Evolutionary conservation across 2,329 filamentous ascomycete genomes (phyloP), one percentile per base, ranked within the genome.

Genomic region (Septoria petroselini): DNA sequence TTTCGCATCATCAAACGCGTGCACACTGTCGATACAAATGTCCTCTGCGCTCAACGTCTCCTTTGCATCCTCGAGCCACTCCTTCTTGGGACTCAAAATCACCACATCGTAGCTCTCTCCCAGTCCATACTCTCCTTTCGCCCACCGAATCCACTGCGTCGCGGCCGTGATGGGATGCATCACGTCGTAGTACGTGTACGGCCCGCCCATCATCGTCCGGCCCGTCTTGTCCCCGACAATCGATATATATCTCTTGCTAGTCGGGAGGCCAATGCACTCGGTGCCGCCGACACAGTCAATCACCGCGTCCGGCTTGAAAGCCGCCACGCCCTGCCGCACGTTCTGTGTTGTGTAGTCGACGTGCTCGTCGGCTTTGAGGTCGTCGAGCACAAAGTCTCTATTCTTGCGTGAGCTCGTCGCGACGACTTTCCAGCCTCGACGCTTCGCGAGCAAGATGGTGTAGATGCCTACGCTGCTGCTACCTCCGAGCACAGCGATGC

Each of bases 361-460:
- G 39, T 84, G 75, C 55, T 80, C 77, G 58, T 85, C 81, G 9
- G 83, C 83, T 1, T 82, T 82, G 3, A 86, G 66, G 3, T 69
- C 68, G 48, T 73, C 29, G 18, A 51, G 72, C 54, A 81, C 81
- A 4, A 86, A 69, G 35, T 79, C 76, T 0, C 74, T 69, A 62
- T 86, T 87, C 14, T 64, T 66, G 0, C 68, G 72, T 6, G 82
- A 85, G 55, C 81, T 85, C 3, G 76, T 78, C 4, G 74, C 72
- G 14, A 67, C 50, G 4, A 68, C 63, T 21, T 67, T 62, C 66
- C 66, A 68, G 0, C 65, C 64, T 14, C 58, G 54, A 35, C 53
- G 48, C 48, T 64, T 64, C 27, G 65, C 65, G 8, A 68, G 52
- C 12, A 64, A 50, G 12, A 65, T 62, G 25, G 53, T 61, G 55